phyloP scores from a whole-genome alignment of 2,329 filamentous ascomycete genomes.

The Phialophora tarda region DNA sequence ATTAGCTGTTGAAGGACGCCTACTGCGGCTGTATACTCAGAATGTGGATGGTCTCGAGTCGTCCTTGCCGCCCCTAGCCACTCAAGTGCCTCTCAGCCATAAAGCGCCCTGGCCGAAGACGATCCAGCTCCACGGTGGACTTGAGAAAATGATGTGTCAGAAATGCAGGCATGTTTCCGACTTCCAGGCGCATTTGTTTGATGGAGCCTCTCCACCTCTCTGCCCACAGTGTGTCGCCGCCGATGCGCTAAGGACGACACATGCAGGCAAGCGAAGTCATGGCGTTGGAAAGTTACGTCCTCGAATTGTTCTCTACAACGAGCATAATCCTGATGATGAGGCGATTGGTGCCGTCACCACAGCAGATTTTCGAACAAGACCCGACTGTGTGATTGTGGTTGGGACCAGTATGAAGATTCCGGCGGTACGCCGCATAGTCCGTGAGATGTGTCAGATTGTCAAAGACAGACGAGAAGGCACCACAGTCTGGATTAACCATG shows the following conservation, averaged over 20 bases:
- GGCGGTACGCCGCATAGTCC: slow-evolving; percentile 84
- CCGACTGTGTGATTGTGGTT: slow-evolving; percentile 91
- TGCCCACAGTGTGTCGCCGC: slow-evolving; percentile 76
- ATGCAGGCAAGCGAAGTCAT: slow-evolving; percentile 86
- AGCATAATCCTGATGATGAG: slow-evolving; percentile 94
- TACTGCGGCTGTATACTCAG: slow-evolving; percentile 91
- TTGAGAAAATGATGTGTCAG: slow-evolving; percentile 95
- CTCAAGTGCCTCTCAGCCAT: slow-evolving; percentile 76
- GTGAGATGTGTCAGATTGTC: slow-evolving; percentile 88
- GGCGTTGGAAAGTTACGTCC: slow-evolving; percentile 89
- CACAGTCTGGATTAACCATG: slow-evolving; percentile 93
- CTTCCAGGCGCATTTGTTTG: slow-evolving; percentile 80
- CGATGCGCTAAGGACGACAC: slow-evolving; percentile 75
- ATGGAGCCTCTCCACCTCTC: slow-evolving; percentile 79
- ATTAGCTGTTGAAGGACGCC: slow-evolving; percentile 80
- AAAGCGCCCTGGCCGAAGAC: slow-evolving; percentile 94
- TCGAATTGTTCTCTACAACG: slow-evolving; percentile 95
- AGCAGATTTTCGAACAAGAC: slow-evolving; percentile 81
- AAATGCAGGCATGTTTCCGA: slow-evolving; percentile 81
- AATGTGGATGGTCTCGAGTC: slow-evolving; percentile 97
- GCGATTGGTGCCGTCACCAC: slow-evolving; percentile 90
- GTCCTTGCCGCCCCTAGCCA: slow-evolving; percentile 76
- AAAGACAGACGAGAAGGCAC: slow-evolving; percentile 80
- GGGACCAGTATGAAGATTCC: slow-evolving; percentile 96
- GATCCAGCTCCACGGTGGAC: slow-evolving; percentile 88